Evolutionary conservation across 1,284 basidiomycete genomes (phyloP).

Genomic region (Salmacisia buchloeana): DNA sequence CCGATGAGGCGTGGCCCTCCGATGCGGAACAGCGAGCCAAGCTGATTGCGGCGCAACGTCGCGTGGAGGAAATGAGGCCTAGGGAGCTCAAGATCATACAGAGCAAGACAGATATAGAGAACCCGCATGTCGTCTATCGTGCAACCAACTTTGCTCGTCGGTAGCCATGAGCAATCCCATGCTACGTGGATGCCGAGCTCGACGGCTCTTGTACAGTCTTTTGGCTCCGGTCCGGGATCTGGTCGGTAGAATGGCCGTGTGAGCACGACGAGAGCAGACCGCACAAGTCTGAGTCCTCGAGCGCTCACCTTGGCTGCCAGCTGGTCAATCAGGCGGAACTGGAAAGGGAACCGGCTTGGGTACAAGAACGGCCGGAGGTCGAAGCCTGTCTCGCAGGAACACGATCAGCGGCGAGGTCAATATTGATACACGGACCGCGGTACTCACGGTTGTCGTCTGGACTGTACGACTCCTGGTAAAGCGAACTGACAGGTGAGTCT

Average conservation of each 20-base stretch:
- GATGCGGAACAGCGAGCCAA: constrained; percentile 12
- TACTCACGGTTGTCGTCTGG: constrained; percentile 87
- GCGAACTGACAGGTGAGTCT: neutral
- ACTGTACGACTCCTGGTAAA: constrained; percentile 76
- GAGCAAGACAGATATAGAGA: constrained; percentile 37
- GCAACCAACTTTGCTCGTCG: constrained; percentile 13
- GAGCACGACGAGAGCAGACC: neutral
- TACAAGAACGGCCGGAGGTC: constrained; percentile 95
- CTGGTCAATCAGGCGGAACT: constrained; percentile 89
- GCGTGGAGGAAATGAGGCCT: constrained; percentile 39
- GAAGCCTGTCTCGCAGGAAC: constrained; percentile 64
- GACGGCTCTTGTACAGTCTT: neutral
- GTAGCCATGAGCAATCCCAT: too few relatives aligned
- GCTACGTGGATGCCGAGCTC: too few relatives aligned
- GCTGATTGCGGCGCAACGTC: constrained; percentile 19
- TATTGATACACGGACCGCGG: neutral
- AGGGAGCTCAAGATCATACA: constrained; percentile 44
- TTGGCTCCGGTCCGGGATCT: neutral
- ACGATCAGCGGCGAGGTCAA: constrained; percentile 3
- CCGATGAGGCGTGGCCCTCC: constrained; percentile 10
- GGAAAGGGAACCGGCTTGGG: constrained; percentile 87
- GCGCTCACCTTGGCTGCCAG: constrained; percentile 46
- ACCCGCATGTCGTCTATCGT: constrained; percentile 30
- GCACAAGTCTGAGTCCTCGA: neutral
- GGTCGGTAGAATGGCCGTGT: neutral